A percentile compares a stretch with the other conserved stretches of the same genome.
phyloP scores from a whole-genome alignment of 2,329 filamentous ascomycete species.

The Mycosphaerella sp. region DNA sequence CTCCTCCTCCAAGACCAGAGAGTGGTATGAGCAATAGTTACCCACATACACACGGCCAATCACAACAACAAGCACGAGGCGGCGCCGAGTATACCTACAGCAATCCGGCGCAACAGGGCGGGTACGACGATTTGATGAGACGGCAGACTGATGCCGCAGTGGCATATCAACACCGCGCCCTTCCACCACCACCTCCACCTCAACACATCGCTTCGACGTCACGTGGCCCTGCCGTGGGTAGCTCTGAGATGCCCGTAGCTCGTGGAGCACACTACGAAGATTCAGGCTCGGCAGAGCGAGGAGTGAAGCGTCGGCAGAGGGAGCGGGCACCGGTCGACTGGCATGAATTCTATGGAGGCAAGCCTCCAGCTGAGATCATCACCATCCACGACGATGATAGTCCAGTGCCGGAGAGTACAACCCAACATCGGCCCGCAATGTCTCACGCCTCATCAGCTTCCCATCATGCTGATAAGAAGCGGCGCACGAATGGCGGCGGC shows the following conservation, averaged over 20 bases:
- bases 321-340: conserved; percentile 31
- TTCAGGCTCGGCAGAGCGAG: conserved; percentile 17
- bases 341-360: conserved; percentile 34
- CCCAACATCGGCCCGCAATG: conserved; percentile 21
- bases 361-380: conserved; percentile 45
- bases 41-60: conserved; percentile 17
- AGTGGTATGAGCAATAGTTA: conserved; percentile 30
- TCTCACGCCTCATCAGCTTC: conserved; percentile 30
- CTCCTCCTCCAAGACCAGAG: conserved; percentile 26
- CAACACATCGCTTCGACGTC: conserved; percentile 19
- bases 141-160: conserved; percentile 27
- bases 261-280: conserved; percentile 12
- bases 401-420: conserved; percentile 20
- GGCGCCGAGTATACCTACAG: conserved; percentile 25
- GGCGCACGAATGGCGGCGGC: conserved; percentile 51
- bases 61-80: conserved; percentile 23
- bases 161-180: conserved; percentile 21
- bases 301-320: conserved; percentile 20
- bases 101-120: conserved; percentile 15
- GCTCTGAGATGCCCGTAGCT: conserved; percentile 11
- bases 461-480: conserved; percentile 63
- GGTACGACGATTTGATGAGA: conserved; percentile 22
- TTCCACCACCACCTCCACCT: conserved; percentile 21
- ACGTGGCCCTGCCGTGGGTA: conserved; percentile 21
- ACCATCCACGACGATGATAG: conserved; percentile 46